Evolutionary conservation across 1,139 yeast species (phyloP).

Genomic region (Yamadazyma dushanensis): DNA sequence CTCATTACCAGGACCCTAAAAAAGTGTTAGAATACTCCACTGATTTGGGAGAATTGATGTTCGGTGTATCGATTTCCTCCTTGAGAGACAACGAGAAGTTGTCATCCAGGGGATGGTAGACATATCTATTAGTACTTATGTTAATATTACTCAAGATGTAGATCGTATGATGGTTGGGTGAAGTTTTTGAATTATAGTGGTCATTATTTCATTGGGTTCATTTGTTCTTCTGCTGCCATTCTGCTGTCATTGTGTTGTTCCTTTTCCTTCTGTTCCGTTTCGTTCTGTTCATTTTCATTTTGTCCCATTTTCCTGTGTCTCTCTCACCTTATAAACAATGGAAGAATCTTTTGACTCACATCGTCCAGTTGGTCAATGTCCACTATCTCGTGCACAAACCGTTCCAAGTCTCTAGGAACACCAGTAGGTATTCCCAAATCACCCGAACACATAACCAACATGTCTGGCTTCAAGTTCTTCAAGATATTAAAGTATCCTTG

Average conservation of each 20-base stretch:
- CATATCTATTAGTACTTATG: not conserved
- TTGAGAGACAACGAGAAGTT: constrained; percentile 49
- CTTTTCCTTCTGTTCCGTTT: not conserved
- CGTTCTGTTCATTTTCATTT: not conserved
- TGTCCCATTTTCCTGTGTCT: not conserved
- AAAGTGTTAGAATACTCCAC: constrained; percentile 70
- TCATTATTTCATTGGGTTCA: too few relatives aligned
- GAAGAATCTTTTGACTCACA: constrained; percentile 12
- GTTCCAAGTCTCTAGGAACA: constrained; percentile 38
- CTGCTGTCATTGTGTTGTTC: too few relatives aligned
- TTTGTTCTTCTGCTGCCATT: too few relatives aligned
- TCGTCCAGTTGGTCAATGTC: constrained; percentile 21
- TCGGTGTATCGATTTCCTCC: constrained; percentile 59
- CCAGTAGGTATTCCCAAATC: constrained; percentile 39
- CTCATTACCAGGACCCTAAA: constrained; percentile 66
- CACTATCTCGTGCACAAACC: constrained; percentile 41
- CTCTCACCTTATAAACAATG: constrained; percentile 13
- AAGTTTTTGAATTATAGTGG: too few relatives aligned
- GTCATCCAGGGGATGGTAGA: constrained; percentile 55
- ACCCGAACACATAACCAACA: constrained; percentile 42
- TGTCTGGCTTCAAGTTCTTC: constrained; percentile 45
- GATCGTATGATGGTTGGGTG: not conserved
- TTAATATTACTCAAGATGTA: not conserved
- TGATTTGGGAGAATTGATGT: constrained; percentile 76
- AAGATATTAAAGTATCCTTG: constrained; percentile 44